phyloP scores from a whole-genome alignment of 768 basidiomycete genomes.

The Daedaleopsis nitida region DNA sequence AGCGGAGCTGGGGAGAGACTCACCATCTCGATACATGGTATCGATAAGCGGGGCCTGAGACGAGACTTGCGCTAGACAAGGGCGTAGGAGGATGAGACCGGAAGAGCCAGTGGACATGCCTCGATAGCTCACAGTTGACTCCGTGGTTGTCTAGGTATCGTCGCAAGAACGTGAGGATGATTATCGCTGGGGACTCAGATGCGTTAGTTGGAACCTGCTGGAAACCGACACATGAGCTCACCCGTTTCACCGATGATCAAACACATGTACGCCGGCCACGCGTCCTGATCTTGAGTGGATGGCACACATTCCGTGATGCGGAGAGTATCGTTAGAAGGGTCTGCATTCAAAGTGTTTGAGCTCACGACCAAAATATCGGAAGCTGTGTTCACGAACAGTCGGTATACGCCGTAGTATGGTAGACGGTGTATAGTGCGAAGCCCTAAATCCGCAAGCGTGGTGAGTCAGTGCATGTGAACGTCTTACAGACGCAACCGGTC shows the following conservation, averaged over 20 bases:
- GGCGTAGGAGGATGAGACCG: background rate
- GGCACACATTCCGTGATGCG: background rate
- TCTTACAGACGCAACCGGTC: background rate
- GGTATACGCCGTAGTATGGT: background rate
- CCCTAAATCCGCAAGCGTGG: background rate
- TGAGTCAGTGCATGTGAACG: background rate
- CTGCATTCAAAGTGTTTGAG: background rate
- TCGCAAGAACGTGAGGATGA: background rate
- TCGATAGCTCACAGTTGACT: background rate
- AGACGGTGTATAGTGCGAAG: background rate
- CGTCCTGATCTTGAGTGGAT: background rate
- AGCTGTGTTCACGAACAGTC: no score
- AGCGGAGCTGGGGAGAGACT: background rate
- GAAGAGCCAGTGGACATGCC: background rate
- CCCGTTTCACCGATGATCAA: background rate
- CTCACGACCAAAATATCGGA: no score
- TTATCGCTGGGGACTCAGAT: background rate
- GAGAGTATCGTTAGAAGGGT: background rate
- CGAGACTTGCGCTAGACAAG: background rate
- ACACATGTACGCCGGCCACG: background rate
- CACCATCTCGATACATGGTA: conserved; percentile 13
- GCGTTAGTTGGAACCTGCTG: background rate
- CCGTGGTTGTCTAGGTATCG: background rate
- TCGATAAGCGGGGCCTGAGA: background rate
- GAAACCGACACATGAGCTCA: background rate